Evolutionary conservation across 2,329 filamentous ascomycete species (phyloP).

Genomic region (Microsporum audouinii): DNA sequence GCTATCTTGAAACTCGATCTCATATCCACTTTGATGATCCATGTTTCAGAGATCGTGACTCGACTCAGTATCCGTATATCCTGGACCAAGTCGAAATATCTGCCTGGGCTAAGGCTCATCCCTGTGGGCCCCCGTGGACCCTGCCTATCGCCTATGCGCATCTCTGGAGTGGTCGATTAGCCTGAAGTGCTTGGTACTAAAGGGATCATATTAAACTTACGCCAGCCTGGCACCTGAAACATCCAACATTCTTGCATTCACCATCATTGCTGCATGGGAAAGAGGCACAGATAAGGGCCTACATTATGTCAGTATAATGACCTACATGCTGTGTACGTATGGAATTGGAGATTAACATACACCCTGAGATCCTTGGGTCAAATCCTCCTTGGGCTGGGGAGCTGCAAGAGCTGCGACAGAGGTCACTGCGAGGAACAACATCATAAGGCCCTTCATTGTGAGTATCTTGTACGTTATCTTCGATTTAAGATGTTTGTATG

Average conservation of each 20-base stretch:
- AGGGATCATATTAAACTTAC: background rate
- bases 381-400: background rate
- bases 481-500: background rate
- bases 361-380: background rate
- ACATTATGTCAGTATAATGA: background rate
- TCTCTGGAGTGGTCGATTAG: background rate
- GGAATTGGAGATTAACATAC: background rate
- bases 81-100: no score
- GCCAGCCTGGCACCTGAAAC: background rate
- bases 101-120: no score
- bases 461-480: background rate
- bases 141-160: background rate
- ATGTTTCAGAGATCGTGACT: no score
- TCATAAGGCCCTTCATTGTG: conserved; percentile 6
- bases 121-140: no score
- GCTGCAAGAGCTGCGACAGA: conserved; percentile 1
- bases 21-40: no score
- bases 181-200: background rate
- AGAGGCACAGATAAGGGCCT: conserved; percentile 5
- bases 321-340: background rate
- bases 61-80: no score
- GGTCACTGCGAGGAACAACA: conserved; percentile 6
- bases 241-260: conserved; percentile 4
- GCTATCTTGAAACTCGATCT: no score
- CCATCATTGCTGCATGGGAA: conserved; percentile 1